phyloP scores from a whole-genome alignment of 345 rosid species.

The Pugionium dolabratum region DNA sequence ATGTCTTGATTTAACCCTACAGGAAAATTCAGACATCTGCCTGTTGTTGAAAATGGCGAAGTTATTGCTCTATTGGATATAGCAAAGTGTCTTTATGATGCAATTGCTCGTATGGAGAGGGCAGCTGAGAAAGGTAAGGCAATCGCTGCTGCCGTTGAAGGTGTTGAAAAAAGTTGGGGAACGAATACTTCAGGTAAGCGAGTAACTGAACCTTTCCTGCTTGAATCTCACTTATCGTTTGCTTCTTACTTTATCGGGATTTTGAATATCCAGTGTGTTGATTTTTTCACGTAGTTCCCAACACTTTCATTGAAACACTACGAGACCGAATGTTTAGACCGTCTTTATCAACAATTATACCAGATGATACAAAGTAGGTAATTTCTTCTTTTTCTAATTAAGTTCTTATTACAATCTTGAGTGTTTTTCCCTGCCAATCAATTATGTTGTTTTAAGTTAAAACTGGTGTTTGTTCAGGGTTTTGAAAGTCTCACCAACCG shows the following conservation, averaged over 20 bases:
- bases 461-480: constrained; percentile 57
- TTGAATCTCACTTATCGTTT: neutral
- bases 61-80: constrained; percentile 96
- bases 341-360: constrained; percentile 74
- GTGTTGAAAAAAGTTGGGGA: constrained; percentile 94
- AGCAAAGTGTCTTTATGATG: constrained; percentile 96
- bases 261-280: constrained; percentile 10
- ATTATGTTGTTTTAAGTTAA: constrained; percentile 5
- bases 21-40: constrained; percentile 99
- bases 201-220: constrained; percentile 7
- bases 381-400: constrained; percentile 50
- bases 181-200: constrained; percentile 72
- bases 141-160: constrained; percentile 99
- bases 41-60: constrained; percentile 98
- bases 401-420: constrained; percentile 3
- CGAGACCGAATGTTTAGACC: constrained; percentile 94
- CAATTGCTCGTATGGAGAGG: constrained; percentile 99
- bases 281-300: constrained; percentile 58
- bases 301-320: constrained; percentile 85
- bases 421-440: constrained; percentile 10
- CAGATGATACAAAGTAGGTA: constrained; percentile 98
- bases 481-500: constrained; percentile 75
- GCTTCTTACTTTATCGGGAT: neutral
- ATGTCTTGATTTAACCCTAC: constrained; percentile 29
- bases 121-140: constrained; percentile 99